Percentiles rank a stretch among this genome's conserved stretches.
These are phyloP conservation scores for Paracoccidioides brasiliensis DNA, from an alignment of 2,329 filamentous ascomycete genomes.

Conservation along the genomic window DNA sequence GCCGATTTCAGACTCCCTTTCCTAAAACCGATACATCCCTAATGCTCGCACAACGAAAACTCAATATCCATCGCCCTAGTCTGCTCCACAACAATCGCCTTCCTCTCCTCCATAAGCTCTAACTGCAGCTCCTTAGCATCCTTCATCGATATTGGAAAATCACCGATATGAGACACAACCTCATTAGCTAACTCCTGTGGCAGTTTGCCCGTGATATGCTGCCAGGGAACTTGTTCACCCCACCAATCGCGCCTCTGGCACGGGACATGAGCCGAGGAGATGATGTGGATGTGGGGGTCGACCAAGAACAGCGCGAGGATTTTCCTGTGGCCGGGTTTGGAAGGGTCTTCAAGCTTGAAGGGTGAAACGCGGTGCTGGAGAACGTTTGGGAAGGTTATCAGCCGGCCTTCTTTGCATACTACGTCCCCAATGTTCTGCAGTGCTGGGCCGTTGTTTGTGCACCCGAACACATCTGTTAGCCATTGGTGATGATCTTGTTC, in stretches of 20 bases:
- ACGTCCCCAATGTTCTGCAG: constrained; percentile 11
- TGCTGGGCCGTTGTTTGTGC: not conserved
- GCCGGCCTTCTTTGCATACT: constrained; percentile 10
- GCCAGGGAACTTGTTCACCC: constrained; percentile 3
- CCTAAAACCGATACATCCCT: not conserved
- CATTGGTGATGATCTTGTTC: constrained; percentile 12
- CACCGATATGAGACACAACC: constrained; percentile 2
- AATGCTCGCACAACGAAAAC: constrained; percentile 12
- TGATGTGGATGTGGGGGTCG: constrained; percentile 10
- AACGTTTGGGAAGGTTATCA: constrained; percentile 13
- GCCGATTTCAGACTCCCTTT: not conserved
- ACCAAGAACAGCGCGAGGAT: constrained; percentile 12
- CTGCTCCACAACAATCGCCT: not conserved
- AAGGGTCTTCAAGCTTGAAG: constrained; percentile 7
- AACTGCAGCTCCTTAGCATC: constrained; percentile 8
- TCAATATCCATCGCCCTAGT: not conserved
- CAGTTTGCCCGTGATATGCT: not conserved
- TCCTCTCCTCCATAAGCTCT: constrained; percentile 11
- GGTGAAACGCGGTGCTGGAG: constrained; percentile 10
- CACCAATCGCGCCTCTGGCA: constrained; percentile 10
- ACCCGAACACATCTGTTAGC: constrained; percentile 7
- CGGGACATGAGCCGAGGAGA: constrained; percentile 10
- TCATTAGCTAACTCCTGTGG: constrained; percentile 6
- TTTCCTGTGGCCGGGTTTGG: constrained; percentile 11
- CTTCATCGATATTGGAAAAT: constrained; percentile 6